Evolutionary conservation across 2,329 filamentous ascomycete genomes (phyloP), one percentile per base, ranked within the genome.

Genomic region (Fusarium pininemorale): DNA sequence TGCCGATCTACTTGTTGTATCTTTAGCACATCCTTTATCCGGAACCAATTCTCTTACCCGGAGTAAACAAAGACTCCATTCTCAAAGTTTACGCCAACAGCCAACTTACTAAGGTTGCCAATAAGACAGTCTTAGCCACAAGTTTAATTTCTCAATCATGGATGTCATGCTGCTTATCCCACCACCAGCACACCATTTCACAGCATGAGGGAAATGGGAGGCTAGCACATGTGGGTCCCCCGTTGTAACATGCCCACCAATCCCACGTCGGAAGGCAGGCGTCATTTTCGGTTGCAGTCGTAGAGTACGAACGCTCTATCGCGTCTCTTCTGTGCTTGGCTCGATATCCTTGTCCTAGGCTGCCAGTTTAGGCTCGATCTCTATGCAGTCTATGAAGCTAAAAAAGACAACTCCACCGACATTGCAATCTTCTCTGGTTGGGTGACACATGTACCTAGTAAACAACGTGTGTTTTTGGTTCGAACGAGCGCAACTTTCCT

Each of bases 61-160:
- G 28, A 37, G 13, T 24, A 26, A 42, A 26, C 14, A 47, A 35
- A 32, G 20, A n/a, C 35, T 32, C 44, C 10, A 14, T 24, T 18
- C n/a, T 53, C 44, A 67, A 71, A 53, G 56, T 71, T 71, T 45
- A 38, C 56, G 62, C 56, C 62, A 63, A n/a, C 28, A 37, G 22
- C 26, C 30, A 56, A n/a, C 24, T n/a, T 18, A 50, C 16, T 22
- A 20, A 30, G 41, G 66, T 39, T 69, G 47, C 53, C 56, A 73
- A 62, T 62, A 50, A 74, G 38, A 68, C 71, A 68, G 30, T 53
- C 22, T 64, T 39, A 68, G 54, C 71, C 44, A 57, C 69, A 57
- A 69, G 59, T 75, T 53, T 75, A 75, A 75, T 69, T 72, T 72
- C 71, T 67, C 63, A 65, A n/a, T 69, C 63, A 30, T 56, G 48